Evolutionary conservation across 169 alveolate genomes (phyloP).

Genomic region (Babesia ovata): DNA sequence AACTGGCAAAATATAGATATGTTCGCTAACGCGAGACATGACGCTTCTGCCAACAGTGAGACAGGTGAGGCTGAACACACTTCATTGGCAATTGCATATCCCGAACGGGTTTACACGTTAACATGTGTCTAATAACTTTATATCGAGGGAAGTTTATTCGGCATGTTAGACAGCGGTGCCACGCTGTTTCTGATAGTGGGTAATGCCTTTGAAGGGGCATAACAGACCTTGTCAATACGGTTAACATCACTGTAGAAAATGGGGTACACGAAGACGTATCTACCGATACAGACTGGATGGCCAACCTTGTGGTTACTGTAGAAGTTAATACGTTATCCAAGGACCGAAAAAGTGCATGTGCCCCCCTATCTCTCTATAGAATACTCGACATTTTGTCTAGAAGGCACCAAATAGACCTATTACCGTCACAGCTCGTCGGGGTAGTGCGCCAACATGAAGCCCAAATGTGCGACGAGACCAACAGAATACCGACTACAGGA

Average conservation of each 20-base stretch:
- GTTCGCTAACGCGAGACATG: constrained; percentile 5
- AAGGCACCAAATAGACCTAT: constrained; percentile 31
- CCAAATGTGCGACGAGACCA: too few relatives aligned
- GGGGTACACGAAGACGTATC: neutral
- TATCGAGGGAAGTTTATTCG: too few relatives aligned
- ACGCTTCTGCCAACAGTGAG: too few relatives aligned
- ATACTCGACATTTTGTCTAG: constrained; percentile 48
- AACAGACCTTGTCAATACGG: neutral
- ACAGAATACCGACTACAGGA: constrained; percentile 18
- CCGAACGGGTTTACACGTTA: too few relatives aligned
- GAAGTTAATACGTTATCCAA: constrained; percentile 14
- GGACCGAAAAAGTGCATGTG: neutral
- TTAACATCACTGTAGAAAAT: neutral
- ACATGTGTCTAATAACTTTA: too few relatives aligned
- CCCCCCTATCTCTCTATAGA: constrained; percentile 42
- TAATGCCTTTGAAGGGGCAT: too few relatives aligned
- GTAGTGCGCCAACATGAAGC: constrained; percentile 4
- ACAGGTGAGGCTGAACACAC: too few relatives aligned
- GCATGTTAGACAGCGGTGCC: too few relatives aligned
- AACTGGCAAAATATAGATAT: constrained; percentile 58
- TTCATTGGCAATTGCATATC: too few relatives aligned
- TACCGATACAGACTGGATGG: neutral
- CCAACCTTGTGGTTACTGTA: neutral
- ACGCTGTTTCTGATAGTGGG: too few relatives aligned
- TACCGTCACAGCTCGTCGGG: constrained; percentile 36